phyloP scores from a whole-genome alignment of 2,329 filamentous ascomycete genomes.

The Mycocentrospora acerina region DNA sequence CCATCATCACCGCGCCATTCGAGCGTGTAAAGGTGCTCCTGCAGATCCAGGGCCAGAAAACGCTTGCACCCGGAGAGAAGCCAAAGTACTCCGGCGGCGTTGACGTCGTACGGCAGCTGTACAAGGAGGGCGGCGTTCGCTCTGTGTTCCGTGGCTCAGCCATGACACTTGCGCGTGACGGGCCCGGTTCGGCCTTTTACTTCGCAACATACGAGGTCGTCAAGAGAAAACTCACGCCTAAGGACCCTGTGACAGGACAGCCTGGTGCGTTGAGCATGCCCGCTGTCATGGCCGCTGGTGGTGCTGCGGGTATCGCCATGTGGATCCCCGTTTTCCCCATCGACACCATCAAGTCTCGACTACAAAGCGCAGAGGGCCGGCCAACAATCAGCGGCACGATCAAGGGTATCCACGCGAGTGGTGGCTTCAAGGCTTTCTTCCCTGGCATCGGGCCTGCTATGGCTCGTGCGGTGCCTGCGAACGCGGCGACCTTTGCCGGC shows the following conservation, averaged over 20 bases:
- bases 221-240: constrained; percentile 82
- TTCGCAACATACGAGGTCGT: constrained; percentile 97
- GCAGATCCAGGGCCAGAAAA: constrained; percentile 92
- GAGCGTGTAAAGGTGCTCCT: constrained; percentile 98
- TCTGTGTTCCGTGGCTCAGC: constrained; percentile 89
- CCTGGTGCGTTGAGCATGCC: constrained; percentile 77
- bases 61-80: constrained; percentile 83
- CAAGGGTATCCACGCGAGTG: constrained; percentile 75
- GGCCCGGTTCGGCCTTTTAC: constrained; percentile 89
- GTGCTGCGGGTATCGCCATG: constrained; percentile 92
- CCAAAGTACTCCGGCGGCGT: constrained; percentile 84
- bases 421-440: constrained; percentile 92
- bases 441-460: constrained; percentile 92
- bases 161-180: constrained; percentile 91
- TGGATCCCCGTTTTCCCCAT: constrained; percentile 99
- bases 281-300: constrained; percentile 84
- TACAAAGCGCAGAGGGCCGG: constrained; percentile 88
- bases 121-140: constrained; percentile 84
- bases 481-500: constrained; percentile 90
- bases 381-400: constrained; percentile 80
- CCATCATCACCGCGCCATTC: constrained; percentile 95
- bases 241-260: constrained; percentile 69
- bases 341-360: constrained; percentile 90
- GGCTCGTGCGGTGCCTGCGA: constrained; percentile 89
- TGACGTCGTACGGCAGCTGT: constrained; percentile 92